A percentile compares a stretch with the other conserved stretches of the same genome.
These are phyloP conservation scores for Eruca vesicaria DNA, from an alignment of 441 rosid genomes.

Conservation along the genomic window DNA sequence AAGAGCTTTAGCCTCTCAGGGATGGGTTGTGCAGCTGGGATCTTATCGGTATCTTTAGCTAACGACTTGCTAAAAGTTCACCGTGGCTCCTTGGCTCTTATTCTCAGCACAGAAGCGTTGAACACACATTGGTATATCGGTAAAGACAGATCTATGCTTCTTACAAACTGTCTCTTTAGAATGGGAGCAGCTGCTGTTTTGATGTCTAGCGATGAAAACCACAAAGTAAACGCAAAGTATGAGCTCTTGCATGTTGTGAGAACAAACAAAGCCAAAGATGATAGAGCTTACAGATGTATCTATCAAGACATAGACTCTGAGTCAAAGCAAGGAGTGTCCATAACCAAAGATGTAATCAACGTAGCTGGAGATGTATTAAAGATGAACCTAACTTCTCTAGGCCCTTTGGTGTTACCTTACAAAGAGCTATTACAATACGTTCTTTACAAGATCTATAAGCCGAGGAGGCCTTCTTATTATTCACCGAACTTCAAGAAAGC, in stretches of 20 bases:
- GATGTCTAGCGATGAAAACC: conserved; percentile 60
- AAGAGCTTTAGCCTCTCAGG: conserved; percentile 92
- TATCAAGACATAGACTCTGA: conserved; percentile 80
- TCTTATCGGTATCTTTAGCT: conserved; percentile 72
- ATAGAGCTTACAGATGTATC: conserved; percentile 68
- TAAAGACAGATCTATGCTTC: conserved; percentile 80
- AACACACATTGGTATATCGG: conserved; percentile 80
- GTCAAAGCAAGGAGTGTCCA: conserved; percentile 66
- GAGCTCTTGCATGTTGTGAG: conserved; percentile 64
- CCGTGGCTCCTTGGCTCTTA: conserved; percentile 74
- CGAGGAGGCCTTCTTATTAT: too few relatives aligned
- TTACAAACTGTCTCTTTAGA: conserved; percentile 88
- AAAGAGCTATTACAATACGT: conserved; percentile 65
- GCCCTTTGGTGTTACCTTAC: conserved; percentile 81
- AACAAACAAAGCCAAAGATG: conserved; percentile 77
- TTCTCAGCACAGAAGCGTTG: conserved; percentile 80
- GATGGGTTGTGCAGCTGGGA: conserved; percentile 89
- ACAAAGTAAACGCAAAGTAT: conserved; percentile 62
- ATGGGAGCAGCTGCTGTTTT: conserved; percentile 92
- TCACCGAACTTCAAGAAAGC: conserved; percentile 89
- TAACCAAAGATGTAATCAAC: conserved; percentile 79
- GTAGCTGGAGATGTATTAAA: conserved; percentile 84
- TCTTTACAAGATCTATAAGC: conserved; percentile 59
- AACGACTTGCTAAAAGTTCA: conserved; percentile 73
- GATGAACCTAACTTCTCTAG: conserved; percentile 76